Evolutionary conservation across 805 yeast genomes (phyloP), one percentile per base, ranked within the genome.

Genomic region (Ogataea nonfermentans): DNA sequence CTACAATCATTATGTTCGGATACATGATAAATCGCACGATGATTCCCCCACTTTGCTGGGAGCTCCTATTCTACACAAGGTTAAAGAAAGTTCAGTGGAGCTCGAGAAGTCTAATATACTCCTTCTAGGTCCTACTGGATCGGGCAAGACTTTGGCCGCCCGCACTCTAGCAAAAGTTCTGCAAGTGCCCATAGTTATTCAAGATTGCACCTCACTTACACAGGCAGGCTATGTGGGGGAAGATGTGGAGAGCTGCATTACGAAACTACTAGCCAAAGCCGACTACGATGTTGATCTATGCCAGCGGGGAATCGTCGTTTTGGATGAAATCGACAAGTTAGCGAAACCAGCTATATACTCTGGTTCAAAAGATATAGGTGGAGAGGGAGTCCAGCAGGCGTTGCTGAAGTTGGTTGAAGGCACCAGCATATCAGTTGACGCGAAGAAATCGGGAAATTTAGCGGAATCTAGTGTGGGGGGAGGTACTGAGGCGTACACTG

Each of bases 161-260:
- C 66, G 71, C 30, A 74, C 80, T 0, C 56, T 78, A 29, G 82
- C 83, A 0, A 65, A 64, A 26, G 61, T 68, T 1, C 52, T 78
- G 29, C 70, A 76, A 22, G 79, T 74, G 17, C 83, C 84, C 2
- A 70, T 77, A 26, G 71, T 79, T 0, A 76, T 78, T 10, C 76
- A 78, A 5, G 83, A 78, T 49, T 78, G 83, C 52, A 78, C 84
- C 0, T 74, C 79, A 30, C 51, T 78, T 42, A 78, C 84, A 0
- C 83, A 78, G 50, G 81, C 83, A 0, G 84, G 84, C 6, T 78
- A 78, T 49, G 76, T 78, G 30, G 84, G 84, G 16, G 83, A 78
- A 43, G 83, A 78, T 56, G 79, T 76, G 12, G 82, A 78, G 44
- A 61, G 70, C 22, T 76, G 82, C 47, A 67, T 78, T 16, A 77